Conservation (phyloP, 805 yeast genomes). For the Candida parachauliodes region DNA sequence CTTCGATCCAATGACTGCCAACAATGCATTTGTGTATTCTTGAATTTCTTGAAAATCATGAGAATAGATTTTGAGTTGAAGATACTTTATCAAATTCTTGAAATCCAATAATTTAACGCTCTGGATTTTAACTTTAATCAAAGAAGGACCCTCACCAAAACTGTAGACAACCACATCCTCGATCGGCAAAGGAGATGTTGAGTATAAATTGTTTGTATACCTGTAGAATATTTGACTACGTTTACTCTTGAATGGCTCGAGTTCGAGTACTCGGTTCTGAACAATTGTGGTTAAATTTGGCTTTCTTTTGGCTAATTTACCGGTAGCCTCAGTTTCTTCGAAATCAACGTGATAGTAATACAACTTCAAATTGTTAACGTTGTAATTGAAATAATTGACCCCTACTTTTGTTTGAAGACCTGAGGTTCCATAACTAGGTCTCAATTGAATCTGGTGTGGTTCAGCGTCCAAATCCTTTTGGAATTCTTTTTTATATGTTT, state of each 20-base stretch:
- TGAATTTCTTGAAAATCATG: constrained; percentile 9
- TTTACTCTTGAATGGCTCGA: constrained; percentile 11
- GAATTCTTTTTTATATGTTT: constrained; percentile 2
- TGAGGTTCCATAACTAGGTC: constrained; percentile 9
- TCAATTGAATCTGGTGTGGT: constrained; percentile 3
- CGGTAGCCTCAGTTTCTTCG: neutral
- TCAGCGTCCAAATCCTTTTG: constrained; percentile 1
- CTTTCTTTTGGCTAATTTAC: neutral
- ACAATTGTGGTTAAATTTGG: constrained; percentile 5
- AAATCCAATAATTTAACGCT: constrained; percentile 8
- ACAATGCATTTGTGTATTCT: constrained; percentile 9
- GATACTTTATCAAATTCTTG: constrained; percentile 7
- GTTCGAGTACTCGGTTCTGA: constrained; percentile 5
- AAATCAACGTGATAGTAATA: constrained; percentile 10
- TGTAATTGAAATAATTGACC: constrained; percentile 8
- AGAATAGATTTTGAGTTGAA: constrained; percentile 7
- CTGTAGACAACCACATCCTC: constrained; percentile 6
- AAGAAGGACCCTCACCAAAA: constrained; percentile 2
- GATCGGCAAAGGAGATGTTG: constrained; percentile 7
- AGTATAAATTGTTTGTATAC: constrained; percentile 5
- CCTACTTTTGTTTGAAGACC: constrained; percentile 7
- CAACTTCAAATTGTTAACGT: constrained; percentile 4
- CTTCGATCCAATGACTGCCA: constrained; percentile 9
- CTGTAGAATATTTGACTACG: constrained; percentile 7
- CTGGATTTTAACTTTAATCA: constrained; percentile 7